Conservation (phyloP, 106 monocot species). For the Platanthera guangdongensis region DNA sequence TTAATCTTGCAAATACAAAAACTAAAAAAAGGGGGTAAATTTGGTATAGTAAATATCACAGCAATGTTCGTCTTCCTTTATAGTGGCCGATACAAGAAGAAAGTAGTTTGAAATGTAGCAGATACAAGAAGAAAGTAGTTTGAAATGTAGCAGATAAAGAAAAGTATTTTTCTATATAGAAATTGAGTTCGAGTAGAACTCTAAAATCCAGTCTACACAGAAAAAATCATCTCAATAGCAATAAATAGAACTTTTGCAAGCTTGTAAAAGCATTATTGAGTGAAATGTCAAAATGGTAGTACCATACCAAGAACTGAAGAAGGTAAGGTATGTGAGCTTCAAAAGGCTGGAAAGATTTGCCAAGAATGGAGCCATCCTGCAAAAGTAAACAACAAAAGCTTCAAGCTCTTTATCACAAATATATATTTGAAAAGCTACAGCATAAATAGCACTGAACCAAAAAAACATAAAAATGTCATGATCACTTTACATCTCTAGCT, state of each 20-base stretch:
- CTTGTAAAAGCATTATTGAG: not conserved
- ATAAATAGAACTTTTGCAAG: not conserved
- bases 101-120: not conserved
- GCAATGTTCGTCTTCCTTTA: not conserved
- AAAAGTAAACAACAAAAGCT: conserved; percentile 9
- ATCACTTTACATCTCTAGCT: not conserved
- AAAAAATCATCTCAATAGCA: not conserved
- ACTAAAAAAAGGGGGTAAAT: no score
- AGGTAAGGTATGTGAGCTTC: conserved; percentile 96
- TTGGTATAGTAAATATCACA: not conserved
- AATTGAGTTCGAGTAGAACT: not conserved
- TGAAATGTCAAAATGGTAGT: not conserved
- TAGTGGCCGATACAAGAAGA: not conserved
- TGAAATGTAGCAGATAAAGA: not conserved
- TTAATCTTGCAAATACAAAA: no score
- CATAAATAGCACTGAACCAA: not conserved
- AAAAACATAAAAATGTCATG: not conserved
- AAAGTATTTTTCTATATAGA: not conserved
- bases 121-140: not conserved
- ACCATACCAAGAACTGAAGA: conserved; percentile 90
- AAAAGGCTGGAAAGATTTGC: conserved; percentile 71
- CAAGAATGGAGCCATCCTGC: conserved; percentile 63
- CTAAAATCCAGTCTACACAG: not conserved
- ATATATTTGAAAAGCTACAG: not conserved
- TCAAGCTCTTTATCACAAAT: not conserved